A percentile compares a stretch with the other conserved stretches of the same genome.
These are phyloP conservation scores for Raddia guianensis DNA, from an alignment of 176 grass and related monocot species.

Conservation along the genomic window DNA sequence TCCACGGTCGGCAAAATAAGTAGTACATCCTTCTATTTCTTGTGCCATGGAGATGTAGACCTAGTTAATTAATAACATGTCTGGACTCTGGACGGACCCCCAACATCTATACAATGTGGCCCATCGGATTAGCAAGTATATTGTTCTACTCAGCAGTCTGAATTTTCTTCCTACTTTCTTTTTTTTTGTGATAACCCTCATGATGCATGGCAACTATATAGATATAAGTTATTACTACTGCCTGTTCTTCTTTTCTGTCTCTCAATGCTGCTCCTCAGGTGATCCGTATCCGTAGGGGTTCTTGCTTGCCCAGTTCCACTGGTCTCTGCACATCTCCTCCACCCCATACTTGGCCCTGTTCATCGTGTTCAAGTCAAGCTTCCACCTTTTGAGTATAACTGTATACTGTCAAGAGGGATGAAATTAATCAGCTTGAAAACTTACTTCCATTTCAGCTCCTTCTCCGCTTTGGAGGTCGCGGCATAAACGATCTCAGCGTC, in stretches of 20 bases:
- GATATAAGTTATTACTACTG: conserved; percentile 6
- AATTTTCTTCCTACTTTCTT: neutral
- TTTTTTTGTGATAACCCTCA: neutral
- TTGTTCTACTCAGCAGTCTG: neutral
- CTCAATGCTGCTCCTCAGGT: conserved; percentile 35
- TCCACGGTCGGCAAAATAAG: conserved; percentile 8
- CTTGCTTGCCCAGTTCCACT: conserved; percentile 96
- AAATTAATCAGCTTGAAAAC: neutral
- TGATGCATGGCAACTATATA: neutral
- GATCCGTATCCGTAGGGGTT: conserved; percentile 81
- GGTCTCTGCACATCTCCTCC: conserved; percentile 95
- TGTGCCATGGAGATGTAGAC: neutral
- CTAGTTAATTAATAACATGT: neutral
- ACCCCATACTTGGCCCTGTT: conserved; percentile 78
- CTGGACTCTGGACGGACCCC: neutral
- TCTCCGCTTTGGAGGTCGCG: conserved; percentile 70
- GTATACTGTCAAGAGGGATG: neutral
- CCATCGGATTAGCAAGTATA: neutral
- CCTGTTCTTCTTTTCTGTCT: too few species aligned
- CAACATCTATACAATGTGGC: conserved; percentile 11
- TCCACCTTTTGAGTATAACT: too few species aligned
- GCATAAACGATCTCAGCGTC: conserved; percentile 80
- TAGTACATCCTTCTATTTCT: neutral
- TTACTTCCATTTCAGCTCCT: conserved; percentile 88
- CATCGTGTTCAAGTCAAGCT: neutral